phyloP scores from a whole-genome alignment of 2,329 filamentous ascomycete genomes.

The Ascochyta pisi region DNA sequence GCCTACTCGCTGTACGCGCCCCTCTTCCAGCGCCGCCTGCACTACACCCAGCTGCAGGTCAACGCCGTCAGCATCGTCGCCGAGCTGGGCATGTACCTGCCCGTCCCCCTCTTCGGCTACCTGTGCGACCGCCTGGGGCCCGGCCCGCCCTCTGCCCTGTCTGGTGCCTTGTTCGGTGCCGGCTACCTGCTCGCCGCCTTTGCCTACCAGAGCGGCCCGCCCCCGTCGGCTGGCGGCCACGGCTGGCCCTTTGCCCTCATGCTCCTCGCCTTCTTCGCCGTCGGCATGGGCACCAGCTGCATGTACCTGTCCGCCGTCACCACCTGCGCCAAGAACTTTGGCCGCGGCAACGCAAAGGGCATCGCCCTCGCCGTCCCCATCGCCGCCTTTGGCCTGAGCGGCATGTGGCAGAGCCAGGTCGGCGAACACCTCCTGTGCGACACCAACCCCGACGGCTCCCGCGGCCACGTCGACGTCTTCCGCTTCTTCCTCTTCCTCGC shows the following conservation, averaged over 20 bases:
- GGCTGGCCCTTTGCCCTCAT: constrained; percentile 81
- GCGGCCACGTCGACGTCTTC: constrained; percentile 74
- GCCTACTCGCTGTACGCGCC: constrained; percentile 94
- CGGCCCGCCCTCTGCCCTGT: constrained; percentile 74
- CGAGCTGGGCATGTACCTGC: constrained; percentile 87
- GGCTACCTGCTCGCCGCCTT: constrained; percentile 86
- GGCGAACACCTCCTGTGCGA: constrained; percentile 81
- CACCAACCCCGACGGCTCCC: constrained; percentile 65
- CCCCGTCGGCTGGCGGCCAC: constrained; percentile 57
- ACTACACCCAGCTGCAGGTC: constrained; percentile 90
- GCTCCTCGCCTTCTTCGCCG: constrained; percentile 81
- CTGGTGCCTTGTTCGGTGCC: constrained; percentile 75
- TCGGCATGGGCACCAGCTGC: constrained; percentile 83
- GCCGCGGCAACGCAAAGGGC: constrained; percentile 83
- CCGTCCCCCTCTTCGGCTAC: constrained; percentile 89
- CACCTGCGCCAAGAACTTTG: constrained; percentile 98
- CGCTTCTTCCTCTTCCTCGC: constrained; percentile 88
- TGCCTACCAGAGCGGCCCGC: constrained; percentile 70
- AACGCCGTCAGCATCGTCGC: constrained; percentile 88
- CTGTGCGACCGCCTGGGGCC: constrained; percentile 89
- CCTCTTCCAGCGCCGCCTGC: constrained; percentile 82
- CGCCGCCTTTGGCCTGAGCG: constrained; percentile 89
- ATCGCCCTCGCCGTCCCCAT: constrained; percentile 90
- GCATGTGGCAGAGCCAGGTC: constrained; percentile 94
- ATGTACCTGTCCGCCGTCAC: constrained; percentile 94